Conservation (phyloP, 139 green algal genomes). For the Tetratostichococcus sp. region DNA sequence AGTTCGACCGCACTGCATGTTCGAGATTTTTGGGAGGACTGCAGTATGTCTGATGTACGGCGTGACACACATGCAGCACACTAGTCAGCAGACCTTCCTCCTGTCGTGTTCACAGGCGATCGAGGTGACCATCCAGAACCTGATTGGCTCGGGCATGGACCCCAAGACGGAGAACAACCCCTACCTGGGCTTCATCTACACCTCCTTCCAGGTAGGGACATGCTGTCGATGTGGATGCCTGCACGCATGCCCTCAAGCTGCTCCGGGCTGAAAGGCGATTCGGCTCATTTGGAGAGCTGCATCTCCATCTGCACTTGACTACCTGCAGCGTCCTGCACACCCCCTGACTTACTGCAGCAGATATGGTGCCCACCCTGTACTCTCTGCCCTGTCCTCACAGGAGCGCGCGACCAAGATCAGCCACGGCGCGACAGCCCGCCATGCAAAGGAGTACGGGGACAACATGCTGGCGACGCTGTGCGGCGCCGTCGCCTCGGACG, state of each 20-base stretch:
- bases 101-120: conserved; percentile 41
- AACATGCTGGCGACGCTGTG: conserved; percentile 85
- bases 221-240: too few relatives aligned
- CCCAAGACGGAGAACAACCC: conserved; percentile 98
- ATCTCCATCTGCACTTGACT: too few relatives aligned
- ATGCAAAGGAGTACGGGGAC: conserved; percentile 86
- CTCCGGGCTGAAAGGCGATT: too few relatives aligned
- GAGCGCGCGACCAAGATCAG: conserved; percentile 94
- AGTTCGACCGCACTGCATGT: neutral
- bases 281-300: too few relatives aligned
- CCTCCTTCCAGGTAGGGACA: conserved; percentile 79
- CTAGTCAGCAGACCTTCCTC: neutral
- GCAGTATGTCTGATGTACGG: too few relatives aligned
- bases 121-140: conserved; percentile 97
- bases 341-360: too few relatives aligned
- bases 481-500: conserved; percentile 88
- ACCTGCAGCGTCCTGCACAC: too few relatives aligned
- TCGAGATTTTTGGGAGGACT: too few relatives aligned
- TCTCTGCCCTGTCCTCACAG: conserved; percentile 9
- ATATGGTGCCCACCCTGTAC: neutral
- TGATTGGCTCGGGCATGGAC: conserved; percentile 95
- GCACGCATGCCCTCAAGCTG: too few relatives aligned
- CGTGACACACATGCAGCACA: too few relatives aligned
- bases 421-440: conserved; percentile 92
- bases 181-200: conserved; percentile 99